Conservation (phyloP, 441 rosid species). For the Francoa sonchifolia region DNA sequence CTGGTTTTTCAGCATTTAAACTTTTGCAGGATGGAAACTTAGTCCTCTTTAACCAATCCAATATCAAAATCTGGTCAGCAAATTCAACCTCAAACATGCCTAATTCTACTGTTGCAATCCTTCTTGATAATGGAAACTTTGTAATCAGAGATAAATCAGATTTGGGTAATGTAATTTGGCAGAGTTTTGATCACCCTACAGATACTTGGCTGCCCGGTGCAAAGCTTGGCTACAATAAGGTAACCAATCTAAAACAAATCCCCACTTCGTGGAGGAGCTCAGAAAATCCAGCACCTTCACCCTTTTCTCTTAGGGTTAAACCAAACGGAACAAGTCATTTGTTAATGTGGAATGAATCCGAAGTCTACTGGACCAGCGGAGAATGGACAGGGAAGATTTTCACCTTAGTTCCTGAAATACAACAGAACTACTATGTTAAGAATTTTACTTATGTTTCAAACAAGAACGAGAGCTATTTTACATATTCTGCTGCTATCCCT, state of each 20-base stretch:
- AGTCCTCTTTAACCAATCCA: slow-evolving; percentile 6
- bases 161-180: slow-evolving; percentile 3
- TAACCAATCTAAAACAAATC: neutral
- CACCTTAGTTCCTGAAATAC: slow-evolving; percentile 7
- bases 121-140: slow-evolving; percentile 18
- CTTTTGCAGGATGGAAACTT: slow-evolving; percentile 12
- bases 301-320: slow-evolving; percentile 3
- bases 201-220: slow-evolving; percentile 15
- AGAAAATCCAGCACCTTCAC: slow-evolving; percentile 14
- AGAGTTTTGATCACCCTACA: slow-evolving; percentile 13
- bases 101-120: slow-evolving; percentile 11
- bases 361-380: slow-evolving; percentile 3
- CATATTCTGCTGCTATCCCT: neutral
- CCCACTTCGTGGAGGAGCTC: slow-evolving; percentile 10
- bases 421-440: neutral
- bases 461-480: slow-evolving; percentile 12
- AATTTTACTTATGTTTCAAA: slow-evolving; percentile 9
- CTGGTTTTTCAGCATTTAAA: slow-evolving; percentile 6
- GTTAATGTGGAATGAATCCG: slow-evolving; percentile 8
- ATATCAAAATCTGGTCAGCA: slow-evolving; percentile 8
- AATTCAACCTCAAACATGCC: neutral
- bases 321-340: slow-evolving; percentile 1
- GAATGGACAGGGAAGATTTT: slow-evolving; percentile 8
- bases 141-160: slow-evolving; percentile 9
- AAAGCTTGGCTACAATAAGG: slow-evolving; percentile 12